Evolutionary conservation across 2,329 filamentous ascomycete genomes (phyloP).

Genomic region (Esteya vermicola): DNA sequence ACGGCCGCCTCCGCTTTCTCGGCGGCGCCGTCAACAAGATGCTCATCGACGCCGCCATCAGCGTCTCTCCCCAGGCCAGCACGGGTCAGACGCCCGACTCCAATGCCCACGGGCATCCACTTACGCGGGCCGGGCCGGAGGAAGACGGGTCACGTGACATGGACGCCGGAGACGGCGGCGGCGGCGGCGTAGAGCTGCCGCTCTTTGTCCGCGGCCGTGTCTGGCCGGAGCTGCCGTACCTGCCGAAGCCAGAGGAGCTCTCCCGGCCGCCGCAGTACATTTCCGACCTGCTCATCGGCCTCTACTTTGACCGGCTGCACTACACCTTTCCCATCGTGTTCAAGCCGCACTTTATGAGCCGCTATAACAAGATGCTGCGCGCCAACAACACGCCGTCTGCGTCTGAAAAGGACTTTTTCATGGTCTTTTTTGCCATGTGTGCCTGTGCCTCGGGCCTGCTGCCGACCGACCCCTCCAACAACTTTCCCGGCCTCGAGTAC

Average conservation of each 20-base stretch:
- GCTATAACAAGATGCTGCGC: slow-evolving; percentile 10
- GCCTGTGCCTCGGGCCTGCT: slow-evolving; percentile 16
- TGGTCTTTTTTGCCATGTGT: slow-evolving; percentile 17
- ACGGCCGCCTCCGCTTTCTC: slow-evolving; percentile 13
- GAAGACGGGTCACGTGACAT: too few relatives aligned
- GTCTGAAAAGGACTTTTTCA: slow-evolving; percentile 12
- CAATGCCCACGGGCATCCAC: not conserved
- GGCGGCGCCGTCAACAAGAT: slow-evolving; percentile 15
- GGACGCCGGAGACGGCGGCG: too few relatives aligned
- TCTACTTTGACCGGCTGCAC: slow-evolving; percentile 17
- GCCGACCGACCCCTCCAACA: slow-evolving; percentile 5
- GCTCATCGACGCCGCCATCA: slow-evolving; percentile 15
- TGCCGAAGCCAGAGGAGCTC: slow-evolving; percentile 14
- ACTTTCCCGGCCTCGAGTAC: slow-evolving; percentile 12
- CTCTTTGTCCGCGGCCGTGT: slow-evolving; percentile 14
- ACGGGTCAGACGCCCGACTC: not conserved
- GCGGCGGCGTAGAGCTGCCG: slow-evolving; percentile 12
- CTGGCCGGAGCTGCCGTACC: slow-evolving; percentile 15
- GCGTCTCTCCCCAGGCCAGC: slow-evolving; percentile 8
- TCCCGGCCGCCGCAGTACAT: slow-evolving; percentile 15
- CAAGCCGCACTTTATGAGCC: slow-evolving; percentile 14
- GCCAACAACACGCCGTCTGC: slow-evolving; percentile 1
- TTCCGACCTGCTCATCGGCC: slow-evolving; percentile 14
- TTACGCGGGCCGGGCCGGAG: too few relatives aligned
- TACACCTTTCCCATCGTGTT: slow-evolving; percentile 16